Evolutionary conservation across 2,329 filamentous ascomycete species (phyloP), one percentile per base, ranked within the genome.

Genomic region (Alternaria triticimaculans): DNA sequence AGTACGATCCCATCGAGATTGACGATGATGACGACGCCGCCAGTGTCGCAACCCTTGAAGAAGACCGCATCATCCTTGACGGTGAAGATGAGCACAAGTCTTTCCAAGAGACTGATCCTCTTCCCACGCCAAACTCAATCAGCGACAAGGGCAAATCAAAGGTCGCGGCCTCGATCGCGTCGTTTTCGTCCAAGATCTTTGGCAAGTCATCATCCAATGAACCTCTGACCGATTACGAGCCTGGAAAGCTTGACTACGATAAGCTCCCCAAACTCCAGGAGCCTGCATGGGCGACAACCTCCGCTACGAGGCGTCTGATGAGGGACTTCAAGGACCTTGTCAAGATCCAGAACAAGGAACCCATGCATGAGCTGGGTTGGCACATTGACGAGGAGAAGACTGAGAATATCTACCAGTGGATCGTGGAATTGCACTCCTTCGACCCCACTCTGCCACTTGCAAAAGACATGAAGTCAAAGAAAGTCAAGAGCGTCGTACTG

Each of bases 401-500:
- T 41, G 86, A 84, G 6, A 96, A 94, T 72, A 85, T 94, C 65
- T 97, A 96, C 73, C 93, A 96, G 73, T 97, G 94, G 94, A 93
- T 97, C 62, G 89, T 96, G 6, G 92, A 97, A 77, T 83, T 97
- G 2, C 94, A 97, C 77, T 92, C 90, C 46, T 97, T 97, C 72
- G 90, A 93, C 23, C 67, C 82, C 0, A 77, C 81, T 2, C 84
- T 96, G 0, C 92, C 91, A 1, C 83, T 97, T 1, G 89, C 91
- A 0, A 76, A 86, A 57, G 94, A 97, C 74, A 93, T 97, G 88
- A 88, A 89, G 76, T 72, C 76, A 3, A 84, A 82, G 1, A 84
- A 83, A 0, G 70, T 91, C 60, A 87, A 84, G 21, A 94, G 92
- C 73, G 83, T 97, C 43, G 89, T 97, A 0, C 80, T 96, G 11